Conservation (phyloP, 2,329 filamentous ascomycete species). For the Metarhizium guizhouense region DNA sequence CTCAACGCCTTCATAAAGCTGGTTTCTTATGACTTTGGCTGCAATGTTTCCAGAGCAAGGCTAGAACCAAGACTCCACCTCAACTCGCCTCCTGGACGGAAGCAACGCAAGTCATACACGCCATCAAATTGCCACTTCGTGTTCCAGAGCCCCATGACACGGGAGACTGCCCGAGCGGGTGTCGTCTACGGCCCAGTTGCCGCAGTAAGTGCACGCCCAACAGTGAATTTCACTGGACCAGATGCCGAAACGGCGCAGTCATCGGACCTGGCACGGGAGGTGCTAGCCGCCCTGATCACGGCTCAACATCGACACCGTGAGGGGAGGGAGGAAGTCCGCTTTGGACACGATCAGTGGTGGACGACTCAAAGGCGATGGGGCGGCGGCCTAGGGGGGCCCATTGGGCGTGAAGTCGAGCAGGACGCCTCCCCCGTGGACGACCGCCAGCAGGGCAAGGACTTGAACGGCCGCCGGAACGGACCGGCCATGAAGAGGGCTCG, state of each 20-base stretch:
- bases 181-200: constrained; percentile 54
- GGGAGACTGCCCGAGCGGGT: constrained; percentile 49
- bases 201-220: constrained; percentile 48
- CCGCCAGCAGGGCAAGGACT: constrained; percentile 22
- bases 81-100: constrained; percentile 25
- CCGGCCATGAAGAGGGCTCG: constrained; percentile 37
- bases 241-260: constrained; percentile 45
- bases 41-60: constrained; percentile 47
- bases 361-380: constrained; percentile 52
- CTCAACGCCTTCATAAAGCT: constrained; percentile 53
- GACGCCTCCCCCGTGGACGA: constrained; percentile 38
- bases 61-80: constrained; percentile 52
- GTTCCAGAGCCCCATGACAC: constrained; percentile 50
- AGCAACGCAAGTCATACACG: constrained; percentile 41
- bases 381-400: constrained; percentile 52
- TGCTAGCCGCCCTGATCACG: constrained; percentile 50
- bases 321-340: constrained; percentile 43
- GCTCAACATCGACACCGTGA: constrained; percentile 56
- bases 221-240: constrained; percentile 37
- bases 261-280: constrained; percentile 52
- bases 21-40: constrained; percentile 57
- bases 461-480: constrained; percentile 14
- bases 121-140: constrained; percentile 51
- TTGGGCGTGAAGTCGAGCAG: constrained; percentile 50
- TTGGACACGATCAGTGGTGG: constrained; percentile 56